A percentile compares a stretch with the other conserved stretches of the same genome.
Conservation (phyloP, 768 basidiomycete genomes). For the Psilocybe subaeruginosa region DNA sequence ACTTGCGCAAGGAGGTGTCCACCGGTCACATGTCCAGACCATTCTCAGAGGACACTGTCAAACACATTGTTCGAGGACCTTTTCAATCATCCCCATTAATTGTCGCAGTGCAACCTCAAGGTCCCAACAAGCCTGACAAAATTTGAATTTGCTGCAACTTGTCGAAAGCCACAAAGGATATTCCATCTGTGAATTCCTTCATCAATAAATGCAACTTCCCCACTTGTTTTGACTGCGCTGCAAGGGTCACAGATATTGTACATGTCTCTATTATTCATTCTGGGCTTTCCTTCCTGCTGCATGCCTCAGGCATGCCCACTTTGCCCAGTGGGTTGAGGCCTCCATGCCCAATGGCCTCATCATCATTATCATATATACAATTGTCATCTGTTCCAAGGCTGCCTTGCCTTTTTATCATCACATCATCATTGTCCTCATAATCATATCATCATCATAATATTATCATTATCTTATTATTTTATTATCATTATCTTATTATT, state of each 20-base stretch:
- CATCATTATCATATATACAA: no score
- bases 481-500: no score
- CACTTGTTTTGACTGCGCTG: constrained; percentile 28
- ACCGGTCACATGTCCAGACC: constrained; percentile 28
- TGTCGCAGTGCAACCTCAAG: constrained; percentile 23
- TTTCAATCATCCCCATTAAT: constrained; percentile 32
- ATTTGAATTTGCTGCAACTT: constrained; percentile 29
- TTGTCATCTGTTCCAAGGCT: no score
- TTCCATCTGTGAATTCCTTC: constrained; percentile 26
- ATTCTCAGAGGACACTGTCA: constrained; percentile 10
- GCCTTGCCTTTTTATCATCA: no score
- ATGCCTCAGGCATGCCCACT: neutral
- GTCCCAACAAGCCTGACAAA: constrained; percentile 24
- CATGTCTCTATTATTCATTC: constrained; percentile 13
- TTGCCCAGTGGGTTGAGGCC: no score
- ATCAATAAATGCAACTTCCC: constrained; percentile 28
- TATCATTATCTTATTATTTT: no score
- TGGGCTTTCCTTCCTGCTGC: neutral
- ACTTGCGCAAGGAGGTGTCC: constrained; percentile 23
- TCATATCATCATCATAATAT: no score
- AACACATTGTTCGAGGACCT: constrained; percentile 25
- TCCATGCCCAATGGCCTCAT: no score
- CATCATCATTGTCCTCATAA: no score
- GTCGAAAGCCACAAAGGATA: constrained; percentile 19
- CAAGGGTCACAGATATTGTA: constrained; percentile 27